Evolutionary conservation across 2,329 filamentous ascomycete genomes (phyloP), one percentile per base, ranked within the genome.

Genomic region (Pseudogymnoascus sp.): DNA sequence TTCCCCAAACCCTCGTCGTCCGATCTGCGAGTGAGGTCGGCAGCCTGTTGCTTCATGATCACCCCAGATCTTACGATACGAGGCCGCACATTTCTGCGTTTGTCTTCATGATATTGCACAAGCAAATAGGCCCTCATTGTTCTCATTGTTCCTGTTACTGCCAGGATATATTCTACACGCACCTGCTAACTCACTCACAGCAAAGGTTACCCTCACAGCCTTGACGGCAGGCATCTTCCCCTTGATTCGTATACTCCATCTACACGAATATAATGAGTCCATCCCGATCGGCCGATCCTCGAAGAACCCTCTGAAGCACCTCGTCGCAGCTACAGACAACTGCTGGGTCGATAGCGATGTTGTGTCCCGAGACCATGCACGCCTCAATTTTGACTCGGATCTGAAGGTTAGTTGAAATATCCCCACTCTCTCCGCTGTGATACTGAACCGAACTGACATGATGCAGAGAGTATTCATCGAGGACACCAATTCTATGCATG

Each of bases 341-440:
- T 84, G 80, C 14, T 90, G 80, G 80, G 88, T 90, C 63, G 83
- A 90, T 66, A 88, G 84, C 63, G 84, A 88, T 0, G 88, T 91
- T 37, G 88, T 91, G 79, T 90, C 88, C 23, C 80, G 88, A 49
- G 72, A 83, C 9, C 88, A 91, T 74, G 89, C 88, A 14, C 74
- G 81, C 45, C 69, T 88, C 4, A 67, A 70, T 14, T 76, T 81
- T 4, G 75, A 81, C 59, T 68, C 77, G 8, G 71, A 78, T 1
- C 68, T 72, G 5, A 76, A 80, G 72, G 83, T 83, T 73, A 63
- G 75, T 62, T 18, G 45, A n/a, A 23, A 55, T 58, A 41, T 43
- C 59, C 28, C 25, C 55, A 61, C 35, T 12, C 52, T 52, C 45
- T 37, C 33, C 28, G 12, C 1, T 60, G 25, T 25, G 1, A 14